Evolutionary conservation across 305 asterid genomes (phyloP), one percentile per base, ranked within the genome.

Genomic region (Rubia peregrina): DNA sequence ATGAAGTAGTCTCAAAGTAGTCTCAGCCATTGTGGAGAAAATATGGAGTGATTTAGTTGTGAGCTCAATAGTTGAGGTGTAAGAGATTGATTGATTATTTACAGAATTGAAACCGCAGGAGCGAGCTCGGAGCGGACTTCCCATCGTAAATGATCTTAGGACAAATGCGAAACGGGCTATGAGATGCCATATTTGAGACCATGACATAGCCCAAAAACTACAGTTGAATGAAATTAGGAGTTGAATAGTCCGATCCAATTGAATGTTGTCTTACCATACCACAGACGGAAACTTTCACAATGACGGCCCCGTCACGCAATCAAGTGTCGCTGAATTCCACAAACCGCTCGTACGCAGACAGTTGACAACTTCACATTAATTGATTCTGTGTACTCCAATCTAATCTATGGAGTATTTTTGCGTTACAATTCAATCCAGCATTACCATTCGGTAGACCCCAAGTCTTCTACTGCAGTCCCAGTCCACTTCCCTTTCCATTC

Each of bases 391-490:
- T 17, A 17, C 17, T 51, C n/a, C 16, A 48, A 48, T 48, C 55
- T 48, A 33, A 33, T 30, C 36, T 5, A 0, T 36, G 40, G 40
- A 36, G 57, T 51, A 51, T n/a, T 51, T 43, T 17, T 14, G 55
- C n/a, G 55, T 36, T 5, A 4, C 55, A 48, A 48, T 46, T 13
- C 53, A 7, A 43, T 43, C 51, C 51, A 16, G 4, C 17, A 51
- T 19, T 57, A 57, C 30, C 10, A 57, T 21, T 10, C 7, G 38
- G 63, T 57, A 22, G 38, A 57, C 63, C 9, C 21, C 63, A 57
- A 56, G 61, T 65, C 42, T 51, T 38, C 38, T 60, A 57, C 46
- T 67, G 16, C 53, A 67, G 57, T 67, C 61, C 61, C 22, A 26
- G 12, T 53, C 0, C 44, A 38, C 13, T 61, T 61, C n/a, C 43